Percentiles rank a stretch among this genome's conserved stretches.
These are phyloP conservation scores for Juglanconis juglandina DNA, from an alignment of 2,329 filamentous ascomycete genomes.

Conservation along the genomic window DNA sequence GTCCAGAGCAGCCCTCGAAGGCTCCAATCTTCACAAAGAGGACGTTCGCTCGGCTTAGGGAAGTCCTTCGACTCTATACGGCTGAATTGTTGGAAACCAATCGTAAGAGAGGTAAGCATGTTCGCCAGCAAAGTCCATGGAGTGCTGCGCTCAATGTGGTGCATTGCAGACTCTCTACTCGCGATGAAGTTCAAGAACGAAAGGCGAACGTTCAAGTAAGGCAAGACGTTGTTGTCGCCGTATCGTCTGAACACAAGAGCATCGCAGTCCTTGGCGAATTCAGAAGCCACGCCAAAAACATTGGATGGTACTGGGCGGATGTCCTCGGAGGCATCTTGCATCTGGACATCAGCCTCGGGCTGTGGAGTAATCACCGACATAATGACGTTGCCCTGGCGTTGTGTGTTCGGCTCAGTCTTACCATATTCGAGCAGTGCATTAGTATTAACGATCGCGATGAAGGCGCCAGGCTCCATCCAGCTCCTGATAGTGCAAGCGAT, in stretches of 20 bases:
- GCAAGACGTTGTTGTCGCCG: conserved; percentile 56
- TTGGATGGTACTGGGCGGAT: conserved; percentile 17
- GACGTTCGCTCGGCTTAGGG: conserved; percentile 45
- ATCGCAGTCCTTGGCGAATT: conserved; percentile 43
- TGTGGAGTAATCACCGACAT: conserved; percentile 33
- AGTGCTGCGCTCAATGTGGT: conserved; percentile 38
- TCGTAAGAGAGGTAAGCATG: conserved; percentile 35
- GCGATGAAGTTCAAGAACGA: conserved; percentile 53
- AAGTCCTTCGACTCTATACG: conserved; percentile 44
- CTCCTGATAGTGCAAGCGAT: conserved; percentile 49
- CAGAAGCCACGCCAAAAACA: conserved; percentile 33
- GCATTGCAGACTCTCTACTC: conserved; percentile 38
- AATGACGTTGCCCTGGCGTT: conserved; percentile 35
- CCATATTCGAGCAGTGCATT: conserved; percentile 56
- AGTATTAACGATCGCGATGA: conserved; percentile 55
- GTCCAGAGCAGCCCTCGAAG: conserved; percentile 62
- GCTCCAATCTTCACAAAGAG: conserved; percentile 67
- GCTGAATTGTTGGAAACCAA: conserved; percentile 24
- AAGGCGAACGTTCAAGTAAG: conserved; percentile 61
- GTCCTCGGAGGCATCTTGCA: background rate
- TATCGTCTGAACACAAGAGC: conserved; percentile 47
- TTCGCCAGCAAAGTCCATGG: conserved; percentile 36
- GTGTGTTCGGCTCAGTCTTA: conserved; percentile 16
- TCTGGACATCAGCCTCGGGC: background rate
- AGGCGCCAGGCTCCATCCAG: conserved; percentile 54